A percentile compares a stretch with the other conserved stretches of the same genome.
Evolutionary conservation across 148 eudicot genomes (phyloP).

Genomic region (Vaccinium darrowii): DNA sequence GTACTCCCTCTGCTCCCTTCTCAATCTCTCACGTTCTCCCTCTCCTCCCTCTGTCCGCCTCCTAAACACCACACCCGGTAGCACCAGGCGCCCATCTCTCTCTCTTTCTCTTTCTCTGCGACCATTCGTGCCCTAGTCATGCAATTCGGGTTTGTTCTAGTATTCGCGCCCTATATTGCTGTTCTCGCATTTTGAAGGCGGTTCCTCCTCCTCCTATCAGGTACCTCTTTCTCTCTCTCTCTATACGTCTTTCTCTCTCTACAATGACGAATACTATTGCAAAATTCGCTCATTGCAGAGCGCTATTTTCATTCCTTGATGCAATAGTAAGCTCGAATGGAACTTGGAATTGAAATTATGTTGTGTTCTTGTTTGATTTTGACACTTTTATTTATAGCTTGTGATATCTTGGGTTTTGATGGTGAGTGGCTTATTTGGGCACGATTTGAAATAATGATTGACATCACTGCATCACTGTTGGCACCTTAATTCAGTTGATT

Average conservation of each 20-base stretch:
- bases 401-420: background rate
- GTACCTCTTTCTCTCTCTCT: conserved; percentile 5
- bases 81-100: no score
- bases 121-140: no score
- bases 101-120: no score
- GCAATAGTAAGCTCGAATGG: background rate
- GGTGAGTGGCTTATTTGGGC: background rate
- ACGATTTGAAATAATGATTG: background rate
- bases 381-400: background rate
- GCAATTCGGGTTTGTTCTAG: no score
- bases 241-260: background rate
- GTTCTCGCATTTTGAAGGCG: background rate
- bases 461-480: no score
- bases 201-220: conserved; percentile 14
- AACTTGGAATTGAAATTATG: background rate
- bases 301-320: background rate
- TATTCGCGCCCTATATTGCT: background rate
- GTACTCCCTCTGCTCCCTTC: no score
- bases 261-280: background rate
- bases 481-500: background rate
- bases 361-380: background rate
- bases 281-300: background rate
- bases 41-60: no score
- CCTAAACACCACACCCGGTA: no score
- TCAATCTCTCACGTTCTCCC: no score